Conservation (phyloP, 306 rosid genomes). For the Dalbergia cultrata region DNA sequence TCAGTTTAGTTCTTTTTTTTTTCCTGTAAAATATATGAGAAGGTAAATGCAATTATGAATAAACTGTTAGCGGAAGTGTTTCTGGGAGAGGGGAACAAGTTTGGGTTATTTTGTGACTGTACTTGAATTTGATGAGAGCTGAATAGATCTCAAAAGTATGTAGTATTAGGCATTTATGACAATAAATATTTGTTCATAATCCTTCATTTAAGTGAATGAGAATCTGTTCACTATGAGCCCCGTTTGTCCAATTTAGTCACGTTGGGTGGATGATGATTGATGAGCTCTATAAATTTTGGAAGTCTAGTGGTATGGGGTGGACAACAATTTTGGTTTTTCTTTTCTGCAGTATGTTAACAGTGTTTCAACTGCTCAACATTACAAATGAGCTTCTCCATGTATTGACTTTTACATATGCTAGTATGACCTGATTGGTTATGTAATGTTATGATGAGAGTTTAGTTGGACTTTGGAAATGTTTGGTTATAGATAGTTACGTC, state of each 20-base stretch:
- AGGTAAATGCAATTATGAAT: too few relatives aligned
- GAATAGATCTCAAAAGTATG: too few relatives aligned
- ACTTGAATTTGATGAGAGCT: too few relatives aligned
- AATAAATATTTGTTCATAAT: too few relatives aligned
- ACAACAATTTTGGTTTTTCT: background rate
- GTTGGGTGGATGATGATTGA: background rate
- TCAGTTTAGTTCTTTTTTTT: too few relatives aligned
- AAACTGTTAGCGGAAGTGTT: too few relatives aligned
- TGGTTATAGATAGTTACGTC: too few relatives aligned
- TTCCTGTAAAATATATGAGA: too few relatives aligned
- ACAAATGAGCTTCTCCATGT: background rate
- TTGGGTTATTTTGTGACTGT: too few relatives aligned
- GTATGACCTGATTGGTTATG: background rate
- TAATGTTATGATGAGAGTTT: background rate
- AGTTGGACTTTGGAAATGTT: too few relatives aligned
- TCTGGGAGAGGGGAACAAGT: too few relatives aligned
- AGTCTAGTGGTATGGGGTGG: constrained; percentile 18
- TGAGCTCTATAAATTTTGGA: background rate
- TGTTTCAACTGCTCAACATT: background rate
- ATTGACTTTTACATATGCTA: background rate
- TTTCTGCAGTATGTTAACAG: background rate
- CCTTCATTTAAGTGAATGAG: background rate
- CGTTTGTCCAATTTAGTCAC: background rate
- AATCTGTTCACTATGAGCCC: background rate
- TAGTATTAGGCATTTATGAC: too few relatives aligned